Evolutionary conservation across 2,329 filamentous ascomycete species (phyloP), one percentile per base, ranked within the genome.

Genomic region (Rutstroemia sp.): DNA sequence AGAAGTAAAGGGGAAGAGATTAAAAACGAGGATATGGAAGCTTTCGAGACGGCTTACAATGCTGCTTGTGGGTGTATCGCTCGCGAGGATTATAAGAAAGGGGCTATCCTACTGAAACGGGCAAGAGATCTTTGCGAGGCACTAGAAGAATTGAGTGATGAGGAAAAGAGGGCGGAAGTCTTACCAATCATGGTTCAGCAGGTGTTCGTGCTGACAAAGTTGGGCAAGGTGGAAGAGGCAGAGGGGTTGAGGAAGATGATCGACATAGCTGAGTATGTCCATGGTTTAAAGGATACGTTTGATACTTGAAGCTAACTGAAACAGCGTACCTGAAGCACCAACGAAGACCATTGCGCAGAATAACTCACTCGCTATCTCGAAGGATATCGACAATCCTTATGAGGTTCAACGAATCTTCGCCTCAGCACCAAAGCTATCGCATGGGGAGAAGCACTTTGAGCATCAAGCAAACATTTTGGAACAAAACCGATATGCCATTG

Each of bases 1-100:
- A 73, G 64, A 45, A 66, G 65, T 1, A 60, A 67, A 39, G 62
- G 62, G 45, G 58, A 69, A 38, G 67, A 66, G 30, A 39, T 55
- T 27, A 66, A 59, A 48, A 64, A 64, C 62, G 82, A 84, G 58
- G 82, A 88, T 64, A 72, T 87, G 25, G 87, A 91, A 60, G 81
- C 85, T 2, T 94, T 94, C 64, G 89, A 94, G 73, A 85, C 87
- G 25, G 85, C 87, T 10, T 95, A 89, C 73, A 95, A 95, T 70
- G 80, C 83, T 23, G 89, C 88, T 8, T 92, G 88, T 69, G 78
- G 78, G 19, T 83, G 81, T 68, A 84, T 94, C 64, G 86, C 87
- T 14, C 77, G 82, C 48, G 86, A 83, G 7, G 84, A 88, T 63
- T 75, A 88, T 39, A 77, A 73, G 4, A 79, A 83, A 62, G 88